Evolutionary conservation across 1,139 yeast genomes (phyloP), one percentile per base, ranked within the genome.

Genomic region (Candida sanyaensis): DNA sequence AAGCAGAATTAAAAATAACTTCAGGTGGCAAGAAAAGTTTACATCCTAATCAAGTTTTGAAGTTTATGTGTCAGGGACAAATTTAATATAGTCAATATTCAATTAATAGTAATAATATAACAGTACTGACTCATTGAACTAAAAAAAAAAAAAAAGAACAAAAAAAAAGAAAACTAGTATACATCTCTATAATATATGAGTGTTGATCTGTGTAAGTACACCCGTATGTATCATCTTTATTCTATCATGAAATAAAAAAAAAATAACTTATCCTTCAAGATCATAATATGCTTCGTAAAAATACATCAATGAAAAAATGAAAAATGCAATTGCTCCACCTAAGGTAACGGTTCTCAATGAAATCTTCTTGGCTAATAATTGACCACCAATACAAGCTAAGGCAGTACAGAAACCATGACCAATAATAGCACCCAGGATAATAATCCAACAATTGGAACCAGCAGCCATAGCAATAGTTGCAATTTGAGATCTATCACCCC

Each of bases 381-480:
- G 87, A 31, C 99, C 99, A 41, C 98, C 98, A 50, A 89, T 51
- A 47, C 95, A 96, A n/a, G 99, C 99, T 50, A 91, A 81, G 41
- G 82, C 82, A 0, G 98, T 89, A 70, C 99, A 93, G n/a, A 88
- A 49, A 9, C 87, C 84, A 66, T 93, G 99, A 27, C 99, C 99
- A 41, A 87, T 65, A 39, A 91, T 83, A 23, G 96, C 96, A 50
- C 99, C 99, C 41, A 86, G 58, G 42, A 93, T 89, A 43, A 92
- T 96, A 61, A 78, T 78, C 93, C 96, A 85, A 71, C 90, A 93
- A 65, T 91, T 89, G 34, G 91, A 85, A 36, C 97, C 97, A 1
- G 99, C 97, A 43, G 98, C 98, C 96, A 93, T 88, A 45, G 99
- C 99, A 61, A 93, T 91, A 38, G 97, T 95, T 34, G 98, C 97